Conservation (phyloP, 208 protist species). For the Acanthamoeba culbertsoni region DNA sequence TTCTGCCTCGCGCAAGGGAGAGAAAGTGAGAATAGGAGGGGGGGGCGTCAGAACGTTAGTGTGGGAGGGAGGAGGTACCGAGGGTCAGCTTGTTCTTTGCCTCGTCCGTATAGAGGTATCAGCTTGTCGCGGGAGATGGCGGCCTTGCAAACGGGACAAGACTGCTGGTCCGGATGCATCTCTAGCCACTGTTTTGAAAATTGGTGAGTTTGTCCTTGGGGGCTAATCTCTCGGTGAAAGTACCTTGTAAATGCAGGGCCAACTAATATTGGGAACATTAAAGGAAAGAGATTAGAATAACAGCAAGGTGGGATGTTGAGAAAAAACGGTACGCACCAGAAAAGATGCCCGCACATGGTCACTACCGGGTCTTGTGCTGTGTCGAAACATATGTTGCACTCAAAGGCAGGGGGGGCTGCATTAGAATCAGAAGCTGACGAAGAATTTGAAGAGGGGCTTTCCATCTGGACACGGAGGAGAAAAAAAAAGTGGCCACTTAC, state of each 20-base stretch:
- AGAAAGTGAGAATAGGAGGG: background rate
- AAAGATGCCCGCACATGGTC: constrained; percentile 73
- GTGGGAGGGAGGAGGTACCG: background rate
- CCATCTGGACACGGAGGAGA: too few species aligned
- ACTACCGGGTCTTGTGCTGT: constrained; percentile 68
- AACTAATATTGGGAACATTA: constrained; percentile 40
- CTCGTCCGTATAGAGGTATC: constrained; percentile 70
- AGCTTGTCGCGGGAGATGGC: constrained; percentile 72
- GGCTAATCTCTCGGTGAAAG: too few species aligned
- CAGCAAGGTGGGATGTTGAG: too few species aligned
- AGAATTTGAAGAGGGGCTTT: background rate
- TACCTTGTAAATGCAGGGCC: constrained; percentile 72
- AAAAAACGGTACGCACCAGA: constrained; percentile 58
- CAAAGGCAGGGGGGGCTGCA: constrained; percentile 53
- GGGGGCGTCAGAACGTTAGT: background rate
- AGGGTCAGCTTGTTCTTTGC: background rate
- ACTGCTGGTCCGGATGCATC: constrained; percentile 40
- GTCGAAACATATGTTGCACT: constrained; percentile 79
- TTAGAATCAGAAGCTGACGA: background rate
- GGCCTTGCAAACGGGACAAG: constrained; percentile 75
- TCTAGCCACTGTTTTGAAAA: constrained; percentile 75
- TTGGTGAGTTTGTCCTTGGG: too few species aligned
- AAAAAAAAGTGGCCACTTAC: too few species aligned
- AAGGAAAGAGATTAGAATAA: background rate
- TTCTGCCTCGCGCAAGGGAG: background rate